Evolutionary conservation across 768 basidiomycete species (phyloP).

Genomic region (Postia placenta): DNA sequence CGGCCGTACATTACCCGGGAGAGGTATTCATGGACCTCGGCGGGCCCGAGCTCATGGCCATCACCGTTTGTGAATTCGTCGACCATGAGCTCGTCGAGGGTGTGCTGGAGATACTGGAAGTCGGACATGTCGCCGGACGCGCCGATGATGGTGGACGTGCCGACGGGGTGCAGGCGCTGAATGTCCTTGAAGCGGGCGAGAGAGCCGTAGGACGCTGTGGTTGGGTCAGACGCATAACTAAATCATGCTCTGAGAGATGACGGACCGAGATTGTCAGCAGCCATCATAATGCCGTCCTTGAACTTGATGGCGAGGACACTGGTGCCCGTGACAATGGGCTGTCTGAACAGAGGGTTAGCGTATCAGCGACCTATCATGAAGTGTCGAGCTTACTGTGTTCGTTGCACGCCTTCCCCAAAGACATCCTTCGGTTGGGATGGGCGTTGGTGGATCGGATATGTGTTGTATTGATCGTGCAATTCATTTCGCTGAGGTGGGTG

Average conservation of each 20-base stretch:
- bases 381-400: slow-evolving; percentile 55
- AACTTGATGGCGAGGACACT: slow-evolving; percentile 91
- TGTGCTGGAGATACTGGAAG: slow-evolving; percentile 84
- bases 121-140: slow-evolving; percentile 97
- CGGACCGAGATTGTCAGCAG: slow-evolving; percentile 93
- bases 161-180: slow-evolving; percentile 80
- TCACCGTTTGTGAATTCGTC: slow-evolving; percentile 81
- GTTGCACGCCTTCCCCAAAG: slow-evolving; percentile 64
- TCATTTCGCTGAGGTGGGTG: slow-evolving; percentile 59
- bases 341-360: slow-evolving; percentile 37
- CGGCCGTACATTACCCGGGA: slow-evolving; percentile 86
- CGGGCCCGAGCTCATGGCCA: slow-evolving; percentile 76
- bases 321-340: slow-evolving; percentile 96
- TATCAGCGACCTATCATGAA: not conserved
- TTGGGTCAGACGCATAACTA: not conserved
- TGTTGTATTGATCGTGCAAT: slow-evolving; percentile 65
- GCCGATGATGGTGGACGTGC: slow-evolving; percentile 79
- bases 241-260: slow-evolving; percentile 3
- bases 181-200: slow-evolving; percentile 95
- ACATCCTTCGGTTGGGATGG: slow-evolving; percentile 44
- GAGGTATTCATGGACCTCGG: slow-evolving; percentile 90
- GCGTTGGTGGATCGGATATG: slow-evolving; percentile 67
- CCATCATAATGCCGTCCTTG: slow-evolving; percentile 97
- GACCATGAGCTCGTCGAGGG: slow-evolving; percentile 71
- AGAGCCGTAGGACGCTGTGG: slow-evolving; percentile 91